Base-by-base conservation (phyloP, 371 early-diverging fungal genomes). In the Smittium culicis region DNA sequence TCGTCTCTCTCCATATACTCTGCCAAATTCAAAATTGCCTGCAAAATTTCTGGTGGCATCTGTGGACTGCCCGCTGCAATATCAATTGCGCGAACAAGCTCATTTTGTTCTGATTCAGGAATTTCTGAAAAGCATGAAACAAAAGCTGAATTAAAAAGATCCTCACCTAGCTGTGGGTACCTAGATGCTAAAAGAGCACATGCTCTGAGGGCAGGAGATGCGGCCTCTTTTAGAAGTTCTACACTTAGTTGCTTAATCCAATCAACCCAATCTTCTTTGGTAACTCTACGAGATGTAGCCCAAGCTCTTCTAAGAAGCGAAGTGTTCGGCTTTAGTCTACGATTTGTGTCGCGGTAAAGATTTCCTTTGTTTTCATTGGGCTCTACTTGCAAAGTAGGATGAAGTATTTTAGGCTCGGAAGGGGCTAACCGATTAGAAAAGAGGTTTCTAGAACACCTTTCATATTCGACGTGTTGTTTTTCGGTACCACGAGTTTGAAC, bases 1-100 rank as follows among this genome's bases (percentile, higher is more conserved):
- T 93, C 95, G 73, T 96, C 94, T 67, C 93, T 95, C 76, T 98
- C 98, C 97, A 98, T 95, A 69, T 93, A 96, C 76, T 96, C 99
- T 27, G 96, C 96, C 28, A 98, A 82, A 67, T 94, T 92, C 34
- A 98, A 81, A 25, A 98, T 78, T 0, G 86, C 87, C 73, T 93
- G 94, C 65, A 94, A 81, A 63, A 94, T 89, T 71, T 98, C 96
- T 0, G 92, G 88, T 5, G 98, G 93, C 54, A 92, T 91, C 54
- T 86, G 90, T 11, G 86, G 83, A 20, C 92, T 88, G 24, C 83
- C 82, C 8, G 95, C 79, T 3, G 96, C 98, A 1, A 85, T 86
- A 73, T 94, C 92, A 25, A 97, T 76, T 0, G 90, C 86, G 16
- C 77, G 75, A 0, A 95, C 92, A 17, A 98, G 79, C 69, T 94